phyloP scores from a whole-genome alignment of 177 flowering plant genomes.

The Vitis hybrid region DNA sequence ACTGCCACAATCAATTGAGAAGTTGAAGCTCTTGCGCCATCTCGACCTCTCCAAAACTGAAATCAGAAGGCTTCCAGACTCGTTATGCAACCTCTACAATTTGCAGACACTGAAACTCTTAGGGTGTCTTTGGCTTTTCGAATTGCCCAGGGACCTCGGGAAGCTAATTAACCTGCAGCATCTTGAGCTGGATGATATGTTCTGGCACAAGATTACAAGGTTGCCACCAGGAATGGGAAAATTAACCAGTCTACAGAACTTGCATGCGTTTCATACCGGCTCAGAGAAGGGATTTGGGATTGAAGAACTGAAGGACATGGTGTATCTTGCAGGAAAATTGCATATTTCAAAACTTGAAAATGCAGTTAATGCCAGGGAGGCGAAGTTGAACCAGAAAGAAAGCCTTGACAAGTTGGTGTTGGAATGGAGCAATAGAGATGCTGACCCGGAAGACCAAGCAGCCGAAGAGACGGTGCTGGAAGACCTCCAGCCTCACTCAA shows the following conservation, averaged over 20 bases:
- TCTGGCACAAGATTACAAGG: not conserved
- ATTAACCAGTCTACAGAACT: slow-evolving; percentile 7
- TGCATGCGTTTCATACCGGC: slow-evolving; percentile 9
- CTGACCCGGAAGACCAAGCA: not conserved
- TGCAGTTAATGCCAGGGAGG: slow-evolving; percentile 1
- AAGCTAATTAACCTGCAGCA: slow-evolving; percentile 13
- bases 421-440: slow-evolving; percentile 10
- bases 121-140: slow-evolving; percentile 9
- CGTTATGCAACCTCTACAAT: slow-evolving; percentile 10
- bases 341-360: slow-evolving; percentile 14
- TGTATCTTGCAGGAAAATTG: slow-evolving; percentile 9
- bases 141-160: slow-evolving; percentile 5
- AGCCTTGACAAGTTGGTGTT: slow-evolving; percentile 13
- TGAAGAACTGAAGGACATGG: slow-evolving; percentile 14
- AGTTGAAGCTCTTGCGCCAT: slow-evolving; percentile 10
- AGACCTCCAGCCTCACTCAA: slow-evolving; percentile 18
- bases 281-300: slow-evolving; percentile 5
- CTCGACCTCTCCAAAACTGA: slow-evolving; percentile 16
- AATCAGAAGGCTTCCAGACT: slow-evolving; percentile 13
- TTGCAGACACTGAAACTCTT: slow-evolving; percentile 15
- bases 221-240: slow-evolving; percentile 10
- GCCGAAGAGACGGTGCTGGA: not conserved
- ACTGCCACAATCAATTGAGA: slow-evolving; percentile 13
- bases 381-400: slow-evolving; percentile 5
- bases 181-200: slow-evolving; percentile 12